A percentile compares a stretch with the other conserved stretches of the same genome.
Conservation (phyloP, 1,284 basidiomycete species). For the Trichosporon ovoides region DNA sequence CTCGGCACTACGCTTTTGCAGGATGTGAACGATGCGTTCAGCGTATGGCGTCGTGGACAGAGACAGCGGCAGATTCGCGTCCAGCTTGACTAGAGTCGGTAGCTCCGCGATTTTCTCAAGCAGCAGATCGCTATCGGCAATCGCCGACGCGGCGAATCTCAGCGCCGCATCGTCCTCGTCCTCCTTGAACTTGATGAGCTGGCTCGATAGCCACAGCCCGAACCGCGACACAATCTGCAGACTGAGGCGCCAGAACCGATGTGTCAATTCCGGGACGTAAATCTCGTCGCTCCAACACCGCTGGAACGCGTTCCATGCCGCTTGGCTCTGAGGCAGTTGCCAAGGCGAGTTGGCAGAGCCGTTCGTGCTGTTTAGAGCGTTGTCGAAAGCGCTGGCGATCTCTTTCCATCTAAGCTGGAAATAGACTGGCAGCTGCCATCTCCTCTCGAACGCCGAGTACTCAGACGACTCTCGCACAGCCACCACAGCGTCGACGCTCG, state of each 20-base stretch:
- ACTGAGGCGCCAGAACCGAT: conserved; percentile 80
- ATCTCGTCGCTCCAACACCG: conserved; percentile 79
- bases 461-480: conserved; percentile 66
- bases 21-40: conserved; percentile 62
- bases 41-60: conserved; percentile 46
- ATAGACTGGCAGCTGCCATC: conserved; percentile 95
- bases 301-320: conserved; percentile 65
- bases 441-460: conserved; percentile 67
- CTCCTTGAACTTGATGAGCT: conserved; percentile 47
- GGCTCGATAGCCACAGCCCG: conserved; percentile 61
- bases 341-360: conserved; percentile 2
- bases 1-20: conserved; percentile 74
- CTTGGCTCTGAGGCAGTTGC: conserved; percentile 57
- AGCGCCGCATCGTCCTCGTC: conserved; percentile 54
- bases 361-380: conserved; percentile 50
- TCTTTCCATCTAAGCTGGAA: conserved; percentile 98
- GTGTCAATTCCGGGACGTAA: conserved; percentile 70
- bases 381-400: conserved; percentile 71
- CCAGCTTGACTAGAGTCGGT: conserved; percentile 8
- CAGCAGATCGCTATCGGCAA: conserved; percentile 36
- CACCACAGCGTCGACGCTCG: conserved; percentile 64
- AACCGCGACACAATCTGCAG: conserved; percentile 79
- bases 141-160: conserved; percentile 29
- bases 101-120: conserved; percentile 12
- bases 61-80: conserved; percentile 11